Evolutionary conservation across 805 yeast species (phyloP).

Genomic region (Candida andamanensis): DNA sequence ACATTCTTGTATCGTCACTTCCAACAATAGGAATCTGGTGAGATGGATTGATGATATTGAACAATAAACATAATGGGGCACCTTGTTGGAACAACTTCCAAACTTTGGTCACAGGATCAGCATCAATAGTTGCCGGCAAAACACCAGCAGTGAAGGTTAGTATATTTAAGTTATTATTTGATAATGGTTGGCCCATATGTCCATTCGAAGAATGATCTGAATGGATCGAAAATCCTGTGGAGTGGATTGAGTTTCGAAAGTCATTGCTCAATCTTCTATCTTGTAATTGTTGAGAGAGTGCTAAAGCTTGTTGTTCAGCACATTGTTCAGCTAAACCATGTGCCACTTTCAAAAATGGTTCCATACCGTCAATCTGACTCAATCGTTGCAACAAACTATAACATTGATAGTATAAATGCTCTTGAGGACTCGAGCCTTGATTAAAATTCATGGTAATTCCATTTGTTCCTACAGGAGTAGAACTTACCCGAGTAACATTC

Average conservation of each 20-base stretch:
- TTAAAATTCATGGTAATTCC: slow-evolving; percentile 48
- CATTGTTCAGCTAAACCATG: slow-evolving; percentile 60
- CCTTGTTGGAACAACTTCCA: slow-evolving; percentile 91
- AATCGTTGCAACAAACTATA: slow-evolving; percentile 50
- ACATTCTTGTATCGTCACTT: slow-evolving; percentile 75
- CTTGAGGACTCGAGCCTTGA: slow-evolving; percentile 54
- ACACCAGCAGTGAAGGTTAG: slow-evolving; percentile 73
- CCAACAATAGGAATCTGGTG: slow-evolving; percentile 56
- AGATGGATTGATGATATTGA: slow-evolving; percentile 47
- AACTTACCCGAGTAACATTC: slow-evolving; percentile 35
- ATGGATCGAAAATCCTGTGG: slow-evolving; percentile 31
- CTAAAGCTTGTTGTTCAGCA: slow-evolving; percentile 67
- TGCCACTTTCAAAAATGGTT: slow-evolving; percentile 62
- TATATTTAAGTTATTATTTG: slow-evolving; percentile 27
- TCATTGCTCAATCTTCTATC: slow-evolving; percentile 19
- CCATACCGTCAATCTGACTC: slow-evolving; percentile 59
- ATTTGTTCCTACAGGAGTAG: slow-evolving; percentile 44
- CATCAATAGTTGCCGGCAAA: slow-evolving; percentile 63
- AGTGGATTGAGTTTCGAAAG: slow-evolving; percentile 29
- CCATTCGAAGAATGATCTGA: slow-evolving; percentile 22
- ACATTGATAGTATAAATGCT: slow-evolving; percentile 69
- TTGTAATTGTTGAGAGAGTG: slow-evolving; percentile 38
- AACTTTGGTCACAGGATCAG: slow-evolving; percentile 90
- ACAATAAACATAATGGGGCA: slow-evolving; percentile 81
- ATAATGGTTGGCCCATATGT: slow-evolving; percentile 11